Evolutionary conservation across 1,139 yeast genomes (phyloP), one percentile per base, ranked within the genome.

Genomic region (Lizanozyma gosingica): DNA sequence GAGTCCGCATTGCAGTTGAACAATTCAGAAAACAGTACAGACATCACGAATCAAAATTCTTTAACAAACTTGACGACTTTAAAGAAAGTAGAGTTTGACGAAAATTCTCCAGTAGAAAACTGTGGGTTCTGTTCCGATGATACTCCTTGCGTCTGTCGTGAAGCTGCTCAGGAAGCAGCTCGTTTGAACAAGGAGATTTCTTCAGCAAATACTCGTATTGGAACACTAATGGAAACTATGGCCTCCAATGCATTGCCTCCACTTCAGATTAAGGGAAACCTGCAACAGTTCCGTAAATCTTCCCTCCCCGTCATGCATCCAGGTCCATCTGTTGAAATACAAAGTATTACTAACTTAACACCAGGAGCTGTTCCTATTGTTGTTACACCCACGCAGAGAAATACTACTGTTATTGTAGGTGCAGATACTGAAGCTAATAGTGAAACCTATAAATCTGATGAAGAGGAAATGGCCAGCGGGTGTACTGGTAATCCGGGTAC

Each of bases 91-190:
- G 45, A 41, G n/a, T 67, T 68, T 40, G 59, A 69, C 49, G 67
- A 63, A 47, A 48, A 62, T 35, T 71, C 80, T 1, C 82, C 84
- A 3, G 76, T 79, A 42, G 94, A 85, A 47, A 76, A 81, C 45
- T 90, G 97, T 62, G 97, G 97, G 1, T 90, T 90, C 60, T 90
- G 97, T 55, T 78, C 95, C 1, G 95, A 84, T 51, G 94, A 83
- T 47, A 81, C 95, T 0, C 94, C 95, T 3, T 90, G 97, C 62
- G 85, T 90, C 2, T 90, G 97, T 59, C 77, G 92, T 29, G 96
- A 83, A 54, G 84, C 90, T 6, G 88, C 82, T 1, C 73, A 73
- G 49, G 85, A 79, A 49, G 74, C 75, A 2, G 75, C 73, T 1
- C 50, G 60, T 34, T 51, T 69, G 39, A 61, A 58, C 47, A 32